A percentile compares a stretch with the other conserved stretches of the same genome.
These are phyloP conservation scores for Orychophragmus violaceus DNA, from an alignment of 345 rosid species.

Conservation along the genomic window DNA sequence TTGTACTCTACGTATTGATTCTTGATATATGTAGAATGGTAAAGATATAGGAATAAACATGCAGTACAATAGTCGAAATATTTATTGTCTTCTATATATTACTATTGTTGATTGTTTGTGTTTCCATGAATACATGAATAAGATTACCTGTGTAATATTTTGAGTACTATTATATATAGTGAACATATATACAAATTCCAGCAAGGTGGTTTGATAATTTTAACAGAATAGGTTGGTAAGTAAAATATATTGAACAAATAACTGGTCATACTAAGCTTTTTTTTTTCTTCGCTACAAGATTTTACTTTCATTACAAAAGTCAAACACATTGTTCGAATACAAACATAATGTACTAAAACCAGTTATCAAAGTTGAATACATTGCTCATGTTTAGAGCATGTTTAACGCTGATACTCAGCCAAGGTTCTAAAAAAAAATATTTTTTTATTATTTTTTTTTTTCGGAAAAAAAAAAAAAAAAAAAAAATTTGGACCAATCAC, in stretches of 20 bases:
- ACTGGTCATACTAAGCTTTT: neutral
- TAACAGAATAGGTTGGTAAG: neutral
- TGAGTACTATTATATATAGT: neutral
- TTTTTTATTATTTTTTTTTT: no score
- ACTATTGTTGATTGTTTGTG: neutral
- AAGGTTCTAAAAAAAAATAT: no score
- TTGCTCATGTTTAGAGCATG: no score
- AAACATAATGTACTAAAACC: no score
- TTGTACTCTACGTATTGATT: neutral
- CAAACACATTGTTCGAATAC: no score
- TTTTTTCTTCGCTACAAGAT: no score
- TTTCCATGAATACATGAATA: neutral
- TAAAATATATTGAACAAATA: neutral
- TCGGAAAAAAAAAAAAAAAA: no score
- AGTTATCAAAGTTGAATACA: no score
- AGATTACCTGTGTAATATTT: neutral
- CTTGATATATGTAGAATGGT: neutral
- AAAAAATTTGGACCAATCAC: no score
- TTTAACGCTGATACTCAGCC: no score
- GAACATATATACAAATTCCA: neutral
- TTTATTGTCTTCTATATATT: neutral
- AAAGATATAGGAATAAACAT: neutral
- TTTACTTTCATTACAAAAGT: no score
- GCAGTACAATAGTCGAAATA: constrained; percentile 2
- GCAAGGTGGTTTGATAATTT: neutral